Conservation (phyloP, 2,329 filamentous ascomycete species). For the Coniella vitis region DNA sequence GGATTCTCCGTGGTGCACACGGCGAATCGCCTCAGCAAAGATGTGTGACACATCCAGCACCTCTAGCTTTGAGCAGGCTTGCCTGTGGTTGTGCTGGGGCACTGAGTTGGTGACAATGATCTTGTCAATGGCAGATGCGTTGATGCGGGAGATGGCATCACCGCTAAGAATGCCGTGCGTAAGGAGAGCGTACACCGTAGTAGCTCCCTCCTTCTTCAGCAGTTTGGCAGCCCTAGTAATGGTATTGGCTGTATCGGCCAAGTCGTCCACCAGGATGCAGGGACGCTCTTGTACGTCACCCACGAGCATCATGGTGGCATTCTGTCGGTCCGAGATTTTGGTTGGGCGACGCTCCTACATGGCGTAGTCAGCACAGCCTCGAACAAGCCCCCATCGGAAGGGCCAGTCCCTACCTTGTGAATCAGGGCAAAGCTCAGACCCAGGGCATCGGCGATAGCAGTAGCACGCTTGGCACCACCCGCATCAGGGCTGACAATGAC, state of each 20-base stretch:
- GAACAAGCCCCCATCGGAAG: not conserved
- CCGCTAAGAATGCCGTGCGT: constrained; percentile 95
- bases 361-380: constrained; percentile 11
- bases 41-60: constrained; percentile 86
- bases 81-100: constrained; percentile 75
- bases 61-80: constrained; percentile 78
- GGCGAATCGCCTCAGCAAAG: constrained; percentile 90
- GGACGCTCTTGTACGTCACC: constrained; percentile 69
- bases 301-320: constrained; percentile 93
- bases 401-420: constrained; percentile 64
- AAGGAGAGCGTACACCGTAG: constrained; percentile 80
- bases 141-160: constrained; percentile 90
- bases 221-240: constrained; percentile 94
- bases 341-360: constrained; percentile 78
- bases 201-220: constrained; percentile 93
- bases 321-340: constrained; percentile 79
- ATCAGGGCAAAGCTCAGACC: constrained; percentile 96
- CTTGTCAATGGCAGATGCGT: constrained; percentile 86
- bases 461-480: constrained; percentile 91
- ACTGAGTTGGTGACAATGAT: constrained; percentile 94
- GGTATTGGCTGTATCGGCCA: constrained; percentile 94
- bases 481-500: constrained; percentile 96
- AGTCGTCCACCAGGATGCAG: constrained; percentile 87
- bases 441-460: constrained; percentile 86
- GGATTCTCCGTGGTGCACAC: constrained; percentile 95